Evolutionary conservation across 805 yeast species (phyloP).

Genomic region (Kluyveromyces nonfermentans): DNA sequence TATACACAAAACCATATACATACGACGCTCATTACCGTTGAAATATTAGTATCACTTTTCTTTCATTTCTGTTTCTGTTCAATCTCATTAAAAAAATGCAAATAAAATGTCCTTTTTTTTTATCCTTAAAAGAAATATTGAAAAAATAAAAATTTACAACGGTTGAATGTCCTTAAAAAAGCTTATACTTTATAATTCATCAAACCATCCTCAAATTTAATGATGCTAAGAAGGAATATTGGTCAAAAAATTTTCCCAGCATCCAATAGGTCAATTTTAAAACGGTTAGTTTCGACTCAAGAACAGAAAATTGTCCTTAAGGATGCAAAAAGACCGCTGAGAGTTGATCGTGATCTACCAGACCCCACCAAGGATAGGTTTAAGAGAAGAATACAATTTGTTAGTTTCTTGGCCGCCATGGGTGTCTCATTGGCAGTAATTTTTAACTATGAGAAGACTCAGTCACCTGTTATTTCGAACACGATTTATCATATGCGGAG

Average conservation of each 20-base stretch:
- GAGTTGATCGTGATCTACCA: constrained; percentile 74
- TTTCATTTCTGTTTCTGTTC: no score
- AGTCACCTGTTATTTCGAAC: constrained; percentile 81
- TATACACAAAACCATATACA: background rate
- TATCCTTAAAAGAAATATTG: background rate
- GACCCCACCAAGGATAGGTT: constrained; percentile 55
- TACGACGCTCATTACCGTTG: background rate
- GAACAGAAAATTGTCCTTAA: constrained; percentile 12
- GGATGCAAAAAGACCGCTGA: constrained; percentile 35
- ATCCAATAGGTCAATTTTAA: background rate
- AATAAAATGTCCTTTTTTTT: background rate
- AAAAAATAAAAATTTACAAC: background rate
- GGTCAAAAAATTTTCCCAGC: background rate
- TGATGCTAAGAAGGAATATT: background rate
- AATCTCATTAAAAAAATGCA: no score
- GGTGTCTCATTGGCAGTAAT: constrained; percentile 51
- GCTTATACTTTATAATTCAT: background rate
- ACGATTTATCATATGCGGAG: constrained; percentile 80
- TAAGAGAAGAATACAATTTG: constrained; percentile 45
- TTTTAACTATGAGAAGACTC: constrained; percentile 87
- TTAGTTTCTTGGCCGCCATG: constrained; percentile 45
- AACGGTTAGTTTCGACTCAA: background rate
- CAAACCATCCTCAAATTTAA: background rate
- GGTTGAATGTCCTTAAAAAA: background rate
- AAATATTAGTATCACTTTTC: background rate